Evolutionary conservation across 2,329 filamentous ascomycete species (phyloP), one percentile per base, ranked within the genome.

Genomic region (Trichoderma semiorbis): DNA sequence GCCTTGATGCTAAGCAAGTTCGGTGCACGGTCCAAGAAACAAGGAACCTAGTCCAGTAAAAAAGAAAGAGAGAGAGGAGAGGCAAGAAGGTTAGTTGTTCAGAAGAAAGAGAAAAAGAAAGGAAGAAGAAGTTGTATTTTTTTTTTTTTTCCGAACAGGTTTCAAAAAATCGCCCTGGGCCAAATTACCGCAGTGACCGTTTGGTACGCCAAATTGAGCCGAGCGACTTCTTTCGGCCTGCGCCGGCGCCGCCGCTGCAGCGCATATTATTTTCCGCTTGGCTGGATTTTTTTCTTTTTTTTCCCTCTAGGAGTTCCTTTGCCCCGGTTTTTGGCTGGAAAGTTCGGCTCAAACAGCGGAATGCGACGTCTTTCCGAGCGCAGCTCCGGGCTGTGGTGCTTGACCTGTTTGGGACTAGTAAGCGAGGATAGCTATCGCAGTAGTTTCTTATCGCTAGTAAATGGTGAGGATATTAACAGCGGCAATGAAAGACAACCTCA

Each of bases 311-410:
- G 16, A 21, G 28, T 53, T 68, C 61, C 58, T 21, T 67, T 68
- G 47, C 63, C 32, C 58, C 65, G 50, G 3, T 32, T 57, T 71
- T 72, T 53, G 34, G 39, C 39, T 67, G 30, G 24, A 47, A 34
- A 53, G 28, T 47, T 64, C 64, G 55, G 55, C 53, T 50, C 36
- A 62, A 72, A 47, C 36, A 63, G 21, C 75, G 74, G 74, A 75
- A 72, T 74, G 75, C 75, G 74, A 76, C 73, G 65, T 72, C 72
- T 72, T 69, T 74, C 74, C 75, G 74, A 75, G 74, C 69, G 61
- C 61, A 65, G 34, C 53, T 71, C 69, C 69, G 69, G 34, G 47
- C 21, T 24, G 24, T 14, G 34, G 10, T n/a, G 7, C 18, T 64
- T 57, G 57, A 16, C 69, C 21, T 53, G 16, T 2, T 71, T 50